Evolutionary conservation across 1,139 yeast genomes (phyloP).

Genomic region (Nakaseomyces bracarensis): DNA sequence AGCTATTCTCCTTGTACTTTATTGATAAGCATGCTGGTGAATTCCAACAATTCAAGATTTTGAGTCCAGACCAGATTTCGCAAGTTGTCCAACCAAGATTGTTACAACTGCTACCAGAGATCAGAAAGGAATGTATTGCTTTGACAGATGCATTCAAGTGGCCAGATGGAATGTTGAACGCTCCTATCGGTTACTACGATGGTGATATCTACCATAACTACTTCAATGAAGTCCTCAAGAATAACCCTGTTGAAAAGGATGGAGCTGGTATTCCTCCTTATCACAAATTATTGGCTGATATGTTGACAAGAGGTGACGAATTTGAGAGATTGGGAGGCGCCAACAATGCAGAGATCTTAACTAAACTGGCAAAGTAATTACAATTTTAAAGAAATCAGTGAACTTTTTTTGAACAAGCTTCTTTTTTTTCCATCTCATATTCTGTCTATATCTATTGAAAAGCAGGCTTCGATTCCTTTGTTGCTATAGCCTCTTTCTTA

Average conservation of each 20-base stretch:
- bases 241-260: conserved; percentile 38
- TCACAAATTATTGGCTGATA: conserved; percentile 40
- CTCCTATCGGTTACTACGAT: conserved; percentile 76
- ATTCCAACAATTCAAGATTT: conserved; percentile 60
- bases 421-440: background rate
- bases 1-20: conserved; percentile 59
- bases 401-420: no score
- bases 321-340: conserved; percentile 45
- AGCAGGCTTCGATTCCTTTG: no score
- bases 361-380: conserved; percentile 30
- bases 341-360: conserved; percentile 37
- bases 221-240: conserved; percentile 41
- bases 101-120: conserved; percentile 39
- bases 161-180: conserved; percentile 75
- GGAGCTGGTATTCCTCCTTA: conserved; percentile 55
- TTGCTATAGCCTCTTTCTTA: background rate
- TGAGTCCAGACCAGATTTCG: conserved; percentile 42
- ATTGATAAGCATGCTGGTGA: conserved; percentile 70
- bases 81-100: conserved; percentile 39
- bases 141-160: conserved; percentile 85
- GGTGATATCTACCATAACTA: conserved; percentile 86
- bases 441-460: background rate
- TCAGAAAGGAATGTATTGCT: conserved; percentile 69
- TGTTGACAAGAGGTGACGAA: conserved; percentile 45
- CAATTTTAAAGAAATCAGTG: no score